A percentile compares a stretch with the other conserved stretches of the same genome.
phyloP scores from a whole-genome alignment of 2,329 filamentous ascomycete genomes.

The Beauveria sp. region DNA sequence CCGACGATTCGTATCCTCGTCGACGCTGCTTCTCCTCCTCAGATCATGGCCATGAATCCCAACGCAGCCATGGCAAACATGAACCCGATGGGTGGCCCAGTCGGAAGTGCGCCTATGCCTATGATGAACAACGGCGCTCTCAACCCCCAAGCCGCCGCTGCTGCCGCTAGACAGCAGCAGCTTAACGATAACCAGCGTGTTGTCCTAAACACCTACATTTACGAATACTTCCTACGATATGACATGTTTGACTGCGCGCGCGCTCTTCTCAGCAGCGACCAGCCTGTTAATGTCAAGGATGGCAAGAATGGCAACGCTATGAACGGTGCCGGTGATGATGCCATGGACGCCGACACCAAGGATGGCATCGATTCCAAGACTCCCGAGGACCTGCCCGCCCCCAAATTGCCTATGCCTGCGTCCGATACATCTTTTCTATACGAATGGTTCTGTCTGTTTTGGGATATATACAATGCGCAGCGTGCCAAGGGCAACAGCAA shows the following conservation, averaged over 20 bases:
- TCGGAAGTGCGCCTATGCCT: conserved; percentile 51
- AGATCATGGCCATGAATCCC: conserved; percentile 44
- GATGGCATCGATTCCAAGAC: conserved; percentile 67
- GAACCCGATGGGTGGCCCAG: conserved; percentile 60
- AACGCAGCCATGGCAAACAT: conserved; percentile 61
- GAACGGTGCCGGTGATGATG: conserved; percentile 65
- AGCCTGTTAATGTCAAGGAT: conserved; percentile 62
- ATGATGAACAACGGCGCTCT: conserved; percentile 57
- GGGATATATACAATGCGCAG: conserved; percentile 87
- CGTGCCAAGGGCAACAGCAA: conserved; percentile 56
- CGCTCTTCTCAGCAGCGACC: conserved; percentile 58
- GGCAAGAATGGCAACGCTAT: conserved; percentile 60
- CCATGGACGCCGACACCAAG: conserved; percentile 78
- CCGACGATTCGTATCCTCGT: not conserved
- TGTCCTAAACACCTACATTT: conserved; percentile 78
- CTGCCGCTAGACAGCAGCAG: conserved; percentile 31
- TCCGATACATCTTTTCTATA: conserved; percentile 79
- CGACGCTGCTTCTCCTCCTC: not conserved
- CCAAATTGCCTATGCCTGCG: conserved; percentile 57
- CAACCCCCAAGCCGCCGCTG: conserved; percentile 28
- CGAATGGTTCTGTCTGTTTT: conserved; percentile 97
- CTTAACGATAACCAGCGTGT: conserved; percentile 42
- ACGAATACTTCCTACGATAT: conserved; percentile 84
- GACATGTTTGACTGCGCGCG: conserved; percentile 79
- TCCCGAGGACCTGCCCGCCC: conserved; percentile 71